Conservation (phyloP, 176 grass and related monocot genomes). For the Phyllostachys edulis region DNA sequence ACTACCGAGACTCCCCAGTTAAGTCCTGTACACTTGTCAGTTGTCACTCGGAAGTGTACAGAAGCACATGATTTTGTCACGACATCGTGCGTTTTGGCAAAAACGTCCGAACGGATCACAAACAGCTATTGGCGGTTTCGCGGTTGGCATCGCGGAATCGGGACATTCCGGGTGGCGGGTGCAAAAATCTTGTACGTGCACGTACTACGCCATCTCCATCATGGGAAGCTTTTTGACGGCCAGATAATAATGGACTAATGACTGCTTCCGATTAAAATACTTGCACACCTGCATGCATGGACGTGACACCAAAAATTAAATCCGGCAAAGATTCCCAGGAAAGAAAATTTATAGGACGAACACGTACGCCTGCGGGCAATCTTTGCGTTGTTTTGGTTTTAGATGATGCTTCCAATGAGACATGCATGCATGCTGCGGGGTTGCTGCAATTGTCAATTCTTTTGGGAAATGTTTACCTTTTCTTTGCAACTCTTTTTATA, state of each 20-base stretch:
- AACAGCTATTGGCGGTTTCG: background rate
- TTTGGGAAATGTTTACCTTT: background rate
- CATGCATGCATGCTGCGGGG: background rate
- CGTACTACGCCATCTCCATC: background rate
- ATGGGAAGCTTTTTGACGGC: background rate
- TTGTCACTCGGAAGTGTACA: no score
- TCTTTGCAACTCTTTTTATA: background rate
- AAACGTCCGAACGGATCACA: no score
- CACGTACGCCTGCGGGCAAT: background rate
- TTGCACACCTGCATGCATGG: background rate
- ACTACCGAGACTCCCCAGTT: no score
- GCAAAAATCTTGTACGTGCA: background rate
- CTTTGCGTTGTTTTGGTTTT: background rate
- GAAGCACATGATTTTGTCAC: background rate
- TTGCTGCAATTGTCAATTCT: background rate
- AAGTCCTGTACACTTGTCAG: no score
- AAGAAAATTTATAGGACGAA: background rate
- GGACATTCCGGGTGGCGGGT: background rate
- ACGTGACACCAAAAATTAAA: slow-evolving; percentile 9
- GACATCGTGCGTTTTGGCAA: background rate
- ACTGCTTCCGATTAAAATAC: background rate
- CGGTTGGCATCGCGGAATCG: background rate
- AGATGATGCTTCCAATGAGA: background rate
- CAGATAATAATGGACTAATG: background rate
- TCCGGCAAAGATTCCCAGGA: background rate